phyloP scores from a whole-genome alignment of 2,329 filamentous ascomycete species.

The Alternaria hordeiaustralica region DNA sequence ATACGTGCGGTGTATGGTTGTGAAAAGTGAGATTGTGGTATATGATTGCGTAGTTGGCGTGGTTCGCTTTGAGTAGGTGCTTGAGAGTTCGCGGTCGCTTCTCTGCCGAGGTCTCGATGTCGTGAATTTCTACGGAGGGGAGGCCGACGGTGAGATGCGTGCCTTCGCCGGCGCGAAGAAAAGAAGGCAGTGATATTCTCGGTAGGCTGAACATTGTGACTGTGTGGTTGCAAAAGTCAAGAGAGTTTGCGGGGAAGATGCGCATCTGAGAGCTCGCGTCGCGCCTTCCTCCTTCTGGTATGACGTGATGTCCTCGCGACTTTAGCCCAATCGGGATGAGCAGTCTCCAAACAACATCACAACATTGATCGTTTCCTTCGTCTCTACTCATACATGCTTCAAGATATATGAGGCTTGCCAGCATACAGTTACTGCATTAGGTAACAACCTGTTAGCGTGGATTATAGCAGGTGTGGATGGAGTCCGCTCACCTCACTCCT shows the following conservation, averaged over 20 bases:
- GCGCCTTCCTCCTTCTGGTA: slow-evolving; percentile 29
- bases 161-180: slow-evolving; percentile 22
- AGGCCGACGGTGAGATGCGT: slow-evolving; percentile 56
- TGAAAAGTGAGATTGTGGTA: slow-evolving; percentile 77
- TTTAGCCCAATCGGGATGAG: neutral
- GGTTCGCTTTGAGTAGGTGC: slow-evolving; percentile 89
- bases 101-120: slow-evolving; percentile 80
- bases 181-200: slow-evolving; percentile 27
- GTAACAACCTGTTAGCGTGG: neutral
- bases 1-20: slow-evolving; percentile 81
- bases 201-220: slow-evolving; percentile 33
- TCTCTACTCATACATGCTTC: neutral
- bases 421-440: neutral
- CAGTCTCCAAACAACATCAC: neutral
- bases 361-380: neutral
- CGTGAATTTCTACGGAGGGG: slow-evolving; percentile 73
- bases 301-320: slow-evolving; percentile 26
- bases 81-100: slow-evolving; percentile 84
- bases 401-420: neutral
- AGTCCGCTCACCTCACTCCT: neutral
- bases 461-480: neutral
- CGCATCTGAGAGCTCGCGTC: slow-evolving; percentile 15
- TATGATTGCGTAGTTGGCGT: slow-evolving; percentile 85
- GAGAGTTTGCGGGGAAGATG: slow-evolving; percentile 27
- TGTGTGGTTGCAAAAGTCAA: slow-evolving; percentile 10